A percentile compares a stretch with the other conserved stretches of the same genome.
Conservation (phyloP, 306 rosid genomes). For the Vachellia collinsii region DNA sequence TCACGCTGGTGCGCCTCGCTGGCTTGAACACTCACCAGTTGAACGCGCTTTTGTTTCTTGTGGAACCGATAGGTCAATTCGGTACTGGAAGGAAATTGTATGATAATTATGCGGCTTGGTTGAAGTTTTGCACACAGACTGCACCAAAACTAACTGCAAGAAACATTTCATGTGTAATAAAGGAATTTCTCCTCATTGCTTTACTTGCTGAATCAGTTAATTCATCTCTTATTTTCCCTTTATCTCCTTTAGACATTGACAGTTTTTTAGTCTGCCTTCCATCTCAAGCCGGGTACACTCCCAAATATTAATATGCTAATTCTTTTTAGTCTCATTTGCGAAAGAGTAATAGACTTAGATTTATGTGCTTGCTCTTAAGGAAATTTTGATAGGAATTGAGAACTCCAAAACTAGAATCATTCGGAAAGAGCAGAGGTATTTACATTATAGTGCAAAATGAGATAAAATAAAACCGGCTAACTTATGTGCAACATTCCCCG, state of each 20-base stretch:
- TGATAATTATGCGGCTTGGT: constrained; percentile 30
- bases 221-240: not conserved
- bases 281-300: not conserved
- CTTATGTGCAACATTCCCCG: no score
- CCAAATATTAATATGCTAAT: not conserved
- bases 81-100: constrained; percentile 79
- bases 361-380: not conserved
- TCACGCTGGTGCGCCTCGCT: constrained; percentile 86
- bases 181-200: constrained; percentile 13
- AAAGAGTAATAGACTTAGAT: no score
- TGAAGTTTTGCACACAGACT: not conserved
- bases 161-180: not conserved
- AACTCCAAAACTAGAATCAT: not conserved
- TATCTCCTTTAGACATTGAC: not conserved
- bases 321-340: no score
- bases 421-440: not conserved
- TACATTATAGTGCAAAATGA: no score
- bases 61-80: constrained; percentile 82
- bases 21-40: constrained; percentile 84
- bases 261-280: not conserved
- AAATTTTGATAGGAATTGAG: not conserved
- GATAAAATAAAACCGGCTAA: no score
- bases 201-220: constrained; percentile 2
- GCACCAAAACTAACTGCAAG: not conserved
- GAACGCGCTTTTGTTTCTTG: constrained; percentile 82